phyloP scores from a whole-genome alignment of 2,329 filamentous ascomycete species.

The Zymoseptoria brevis region DNA sequence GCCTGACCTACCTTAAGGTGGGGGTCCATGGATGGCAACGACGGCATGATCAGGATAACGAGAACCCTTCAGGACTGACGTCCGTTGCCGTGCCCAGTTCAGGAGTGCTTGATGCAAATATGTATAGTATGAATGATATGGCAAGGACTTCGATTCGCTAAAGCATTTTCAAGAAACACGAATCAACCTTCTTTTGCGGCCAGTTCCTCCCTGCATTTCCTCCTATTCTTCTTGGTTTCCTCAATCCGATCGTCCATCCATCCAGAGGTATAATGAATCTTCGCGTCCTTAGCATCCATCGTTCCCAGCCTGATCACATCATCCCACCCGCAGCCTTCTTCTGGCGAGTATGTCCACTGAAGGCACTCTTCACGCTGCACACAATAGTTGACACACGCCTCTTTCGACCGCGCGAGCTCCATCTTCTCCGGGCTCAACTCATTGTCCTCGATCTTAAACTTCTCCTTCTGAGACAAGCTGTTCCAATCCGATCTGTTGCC shows the following conservation, averaged over 20 bases:
- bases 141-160: neutral
- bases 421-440: neutral
- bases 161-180: neutral
- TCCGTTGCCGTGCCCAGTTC: neutral
- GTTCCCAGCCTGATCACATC: neutral
- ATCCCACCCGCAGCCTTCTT: neutral
- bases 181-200: neutral
- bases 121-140: neutral
- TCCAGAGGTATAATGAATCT: neutral
- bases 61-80: too few relatives aligned
- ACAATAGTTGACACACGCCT: neutral
- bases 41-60: too few relatives aligned
- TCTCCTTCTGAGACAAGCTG: constrained; percentile 25
- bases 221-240: neutral
- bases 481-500: constrained; percentile 29
- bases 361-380: neutral
- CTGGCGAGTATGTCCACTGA: neutral
- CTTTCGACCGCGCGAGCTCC: neutral
- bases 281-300: neutral
- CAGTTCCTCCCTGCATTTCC: neutral
- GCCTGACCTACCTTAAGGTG: too few relatives aligned
- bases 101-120: neutral
- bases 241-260: neutral
- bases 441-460: constrained; percentile 10
- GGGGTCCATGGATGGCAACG: too few relatives aligned